Evolutionary conservation across 2,329 filamentous ascomycete species (phyloP).

Genomic region (Fusarium penzigii): DNA sequence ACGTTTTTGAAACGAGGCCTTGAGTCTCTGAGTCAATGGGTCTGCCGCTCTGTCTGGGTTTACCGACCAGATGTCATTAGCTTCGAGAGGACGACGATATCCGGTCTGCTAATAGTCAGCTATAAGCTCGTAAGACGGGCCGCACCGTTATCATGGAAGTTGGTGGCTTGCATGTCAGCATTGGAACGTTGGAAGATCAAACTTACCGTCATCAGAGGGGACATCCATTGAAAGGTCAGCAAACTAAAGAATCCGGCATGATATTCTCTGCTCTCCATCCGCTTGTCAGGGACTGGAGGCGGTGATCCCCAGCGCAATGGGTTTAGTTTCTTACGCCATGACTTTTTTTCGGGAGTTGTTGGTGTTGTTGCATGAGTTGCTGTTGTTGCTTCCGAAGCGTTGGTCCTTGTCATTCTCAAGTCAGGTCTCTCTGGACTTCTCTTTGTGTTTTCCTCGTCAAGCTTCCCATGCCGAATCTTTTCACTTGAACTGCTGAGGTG

Average conservation of each 20-base stretch:
- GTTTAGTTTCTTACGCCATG: constrained; percentile 66
- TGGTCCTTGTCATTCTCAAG: constrained; percentile 45
- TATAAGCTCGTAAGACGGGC: constrained; percentile 16
- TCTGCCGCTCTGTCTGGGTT: constrained; percentile 79
- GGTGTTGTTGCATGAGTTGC: constrained; percentile 44
- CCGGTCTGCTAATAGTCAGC: constrained; percentile 58
- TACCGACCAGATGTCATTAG: constrained; percentile 85
- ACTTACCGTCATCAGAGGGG: constrained; percentile 76
- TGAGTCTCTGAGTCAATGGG: constrained; percentile 65
- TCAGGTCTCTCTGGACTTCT: constrained; percentile 13
- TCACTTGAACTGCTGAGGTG: constrained; percentile 5
- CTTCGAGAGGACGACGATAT: constrained; percentile 80
- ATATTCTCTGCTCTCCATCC: constrained; percentile 65
- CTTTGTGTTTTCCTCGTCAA: constrained; percentile 12
- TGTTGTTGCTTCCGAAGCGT: constrained; percentile 55
- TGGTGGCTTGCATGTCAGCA: constrained; percentile 16
- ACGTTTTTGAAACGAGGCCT: constrained; percentile 69
- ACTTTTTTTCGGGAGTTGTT: constrained; percentile 43
- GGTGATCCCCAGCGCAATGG: constrained; percentile 60
- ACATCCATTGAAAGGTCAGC: constrained; percentile 88
- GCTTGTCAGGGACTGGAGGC: constrained; percentile 57
- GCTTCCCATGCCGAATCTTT: constrained; percentile 15
- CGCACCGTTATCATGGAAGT: constrained; percentile 6
- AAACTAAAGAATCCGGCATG: constrained; percentile 72
- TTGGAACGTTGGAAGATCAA: not conserved